Evolutionary conservation across 2,329 filamentous ascomycete species (phyloP).

Genomic region (Colletotrichum cereale): DNA sequence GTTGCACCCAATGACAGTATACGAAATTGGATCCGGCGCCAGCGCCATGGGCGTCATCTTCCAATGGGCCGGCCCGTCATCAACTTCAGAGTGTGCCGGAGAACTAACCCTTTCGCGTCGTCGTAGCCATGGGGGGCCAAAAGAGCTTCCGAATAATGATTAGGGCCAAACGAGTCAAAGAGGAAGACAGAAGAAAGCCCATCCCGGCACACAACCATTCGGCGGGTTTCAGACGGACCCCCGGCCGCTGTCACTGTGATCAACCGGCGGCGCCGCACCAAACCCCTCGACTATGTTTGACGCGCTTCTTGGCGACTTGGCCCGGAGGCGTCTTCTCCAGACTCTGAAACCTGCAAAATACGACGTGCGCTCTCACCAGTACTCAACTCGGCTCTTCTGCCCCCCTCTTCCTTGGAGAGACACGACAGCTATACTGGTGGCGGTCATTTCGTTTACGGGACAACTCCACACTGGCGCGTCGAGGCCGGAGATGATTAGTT

Average conservation of each 20-base stretch:
- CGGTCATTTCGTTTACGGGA: not conserved
- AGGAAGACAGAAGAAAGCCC: not conserved
- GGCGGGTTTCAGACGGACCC: conserved; percentile 30
- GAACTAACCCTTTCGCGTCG: not conserved
- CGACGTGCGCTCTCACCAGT: not conserved
- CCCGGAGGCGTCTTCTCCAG: conserved; percentile 8
- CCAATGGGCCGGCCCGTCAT: not conserved
- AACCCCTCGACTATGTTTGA: conserved; percentile 35
- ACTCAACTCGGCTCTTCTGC: no score
- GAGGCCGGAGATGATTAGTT: not conserved
- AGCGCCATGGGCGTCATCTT: not conserved
- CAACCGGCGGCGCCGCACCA: conserved; percentile 21
- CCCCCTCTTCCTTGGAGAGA: not conserved
- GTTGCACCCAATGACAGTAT: conserved; percentile 8
- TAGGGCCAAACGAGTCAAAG: not conserved
- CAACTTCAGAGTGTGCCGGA: not conserved
- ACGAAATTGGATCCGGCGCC: not conserved
- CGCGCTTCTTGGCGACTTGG: conserved; percentile 34
- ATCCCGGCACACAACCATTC: not conserved
- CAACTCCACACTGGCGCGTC: conserved; percentile 5
- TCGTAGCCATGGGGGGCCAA: not conserved
- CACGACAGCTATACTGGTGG: not conserved
- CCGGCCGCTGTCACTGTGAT: conserved; percentile 27
- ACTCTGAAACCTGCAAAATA: conserved; percentile 28
- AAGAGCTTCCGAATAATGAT: not conserved